Evolutionary conservation across 2,329 filamentous ascomycete species (phyloP), one percentile per base, ranked within the genome.

Genomic region (Fusarium nisikadoi): DNA sequence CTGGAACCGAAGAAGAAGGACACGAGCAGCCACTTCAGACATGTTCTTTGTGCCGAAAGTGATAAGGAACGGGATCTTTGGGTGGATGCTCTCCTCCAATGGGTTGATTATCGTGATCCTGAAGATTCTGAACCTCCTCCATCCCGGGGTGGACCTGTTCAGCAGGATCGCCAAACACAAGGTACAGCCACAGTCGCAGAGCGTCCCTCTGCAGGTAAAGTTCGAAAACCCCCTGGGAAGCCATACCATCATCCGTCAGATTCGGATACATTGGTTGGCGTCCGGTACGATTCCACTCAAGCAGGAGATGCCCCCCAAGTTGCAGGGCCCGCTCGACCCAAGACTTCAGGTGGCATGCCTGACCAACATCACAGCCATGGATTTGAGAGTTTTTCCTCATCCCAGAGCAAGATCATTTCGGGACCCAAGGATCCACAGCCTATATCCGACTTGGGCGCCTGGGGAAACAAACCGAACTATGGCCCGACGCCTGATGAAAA

Each of bases 1-100:
- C 81, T 98, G 57, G 96, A 99, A 79, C 95, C 95, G 3, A 99
- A 99, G 85, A 94, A 94, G 81, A 98, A 97, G 81, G 96, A 99
- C 78, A 94, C 94, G 0, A 91, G 87, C 27, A 94, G 93, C 74
- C 88, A 95, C 58, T 94, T 98, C 29, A 93, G 95, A 72, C 96
- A 99, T 80, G 95, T 99, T 2, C 86, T 99, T 23, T 99, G 96
- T 80, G 95, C 96, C 1, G 96, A 99, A 81, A 98, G 93, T 77
- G 96, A 99, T 76, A 88, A 87, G 65, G 96, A 99, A 83, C 91
- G 96, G 66, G 96, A 99, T 81, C 87, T 92, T 47, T 99, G 96
- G 96, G 95, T 99, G 3, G 93, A 97, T 63, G 92, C 93, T 27
- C 85, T 99, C 43, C 84, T 98, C 66, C 92, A 94, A 74, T 97